Conservation (phyloP, 2,329 filamentous ascomycete genomes). For the Alternaria incomplexa region DNA sequence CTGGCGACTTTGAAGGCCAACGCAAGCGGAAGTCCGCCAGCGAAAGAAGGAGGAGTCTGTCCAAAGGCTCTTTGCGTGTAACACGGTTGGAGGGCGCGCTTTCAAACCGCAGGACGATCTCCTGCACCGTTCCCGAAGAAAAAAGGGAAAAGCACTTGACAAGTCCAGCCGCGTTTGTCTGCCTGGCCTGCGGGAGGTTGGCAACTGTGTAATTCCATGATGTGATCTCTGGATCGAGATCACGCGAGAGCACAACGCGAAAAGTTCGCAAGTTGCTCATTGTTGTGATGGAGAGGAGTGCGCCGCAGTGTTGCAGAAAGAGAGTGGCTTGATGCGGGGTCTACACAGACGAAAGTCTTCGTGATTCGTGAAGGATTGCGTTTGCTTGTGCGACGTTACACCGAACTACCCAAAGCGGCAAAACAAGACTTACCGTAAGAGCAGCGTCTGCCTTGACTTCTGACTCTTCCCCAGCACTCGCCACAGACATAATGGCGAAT, state of each 20-base stretch:
- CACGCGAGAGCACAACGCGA: not conserved
- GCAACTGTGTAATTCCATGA: not conserved
- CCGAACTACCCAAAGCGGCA: not conserved
- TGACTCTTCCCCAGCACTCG: not conserved
- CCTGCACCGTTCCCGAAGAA: slow-evolving; percentile 28
- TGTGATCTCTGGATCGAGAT: not conserved
- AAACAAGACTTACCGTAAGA: slow-evolving; percentile 17
- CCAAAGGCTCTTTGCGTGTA: slow-evolving; percentile 32
- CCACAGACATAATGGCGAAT: not conserved
- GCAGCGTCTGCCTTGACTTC: not conserved
- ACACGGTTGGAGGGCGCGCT: slow-evolving; percentile 41
- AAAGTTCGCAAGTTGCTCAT: not conserved
- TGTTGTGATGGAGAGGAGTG: not conserved
- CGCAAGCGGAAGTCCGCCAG: slow-evolving; percentile 44
- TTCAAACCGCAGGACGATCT: slow-evolving; percentile 35
- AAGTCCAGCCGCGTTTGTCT: slow-evolving; percentile 10
- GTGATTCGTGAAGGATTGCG: slow-evolving; percentile 12
- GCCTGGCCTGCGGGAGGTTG: not conserved
- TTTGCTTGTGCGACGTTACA: not conserved
- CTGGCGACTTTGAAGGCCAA: slow-evolving; percentile 8
- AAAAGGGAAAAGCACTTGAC: slow-evolving; percentile 41
- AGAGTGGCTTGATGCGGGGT: not conserved
- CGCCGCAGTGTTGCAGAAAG: not conserved
- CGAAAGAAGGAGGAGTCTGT: slow-evolving; percentile 45
- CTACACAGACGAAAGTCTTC: slow-evolving; percentile 2